Evolutionary conservation across 306 rosid genomes (phyloP).

Genomic region (Quercus glauca): DNA sequence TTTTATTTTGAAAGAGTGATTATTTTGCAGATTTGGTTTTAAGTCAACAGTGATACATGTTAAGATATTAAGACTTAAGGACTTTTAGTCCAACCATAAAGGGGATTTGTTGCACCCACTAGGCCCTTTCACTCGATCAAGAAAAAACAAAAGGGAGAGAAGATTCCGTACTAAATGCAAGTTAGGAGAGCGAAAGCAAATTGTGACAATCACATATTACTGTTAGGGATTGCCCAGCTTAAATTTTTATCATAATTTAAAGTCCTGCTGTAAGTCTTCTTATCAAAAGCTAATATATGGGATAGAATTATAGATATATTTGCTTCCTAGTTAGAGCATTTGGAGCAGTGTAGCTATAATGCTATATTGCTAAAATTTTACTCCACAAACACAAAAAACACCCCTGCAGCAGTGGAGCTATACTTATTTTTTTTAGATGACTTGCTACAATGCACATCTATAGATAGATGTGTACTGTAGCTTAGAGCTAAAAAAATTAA

Average conservation of each 20-base stretch:
- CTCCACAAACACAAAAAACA: too few species aligned
- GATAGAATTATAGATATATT: background rate
- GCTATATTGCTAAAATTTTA: too few species aligned
- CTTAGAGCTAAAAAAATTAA: too few species aligned
- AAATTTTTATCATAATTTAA: too few species aligned
- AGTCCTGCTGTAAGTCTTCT: background rate
- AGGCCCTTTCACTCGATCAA: constrained; percentile 19
- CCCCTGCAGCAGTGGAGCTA: too few species aligned
- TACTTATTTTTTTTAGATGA: too few species aligned
- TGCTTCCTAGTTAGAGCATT: background rate
- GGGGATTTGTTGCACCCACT: constrained; percentile 92
- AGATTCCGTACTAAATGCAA: background rate
- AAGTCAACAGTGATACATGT: constrained; percentile 25
- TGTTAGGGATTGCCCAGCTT: background rate
- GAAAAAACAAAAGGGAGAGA: background rate
- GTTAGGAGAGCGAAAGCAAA: background rate
- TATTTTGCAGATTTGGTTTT: constrained; percentile 37
- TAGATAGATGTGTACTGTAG: too few species aligned
- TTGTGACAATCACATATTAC: background rate
- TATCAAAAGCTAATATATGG: background rate
- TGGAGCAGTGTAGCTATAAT: too few species aligned
- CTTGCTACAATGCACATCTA: too few species aligned
- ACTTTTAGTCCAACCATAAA: constrained; percentile 46
- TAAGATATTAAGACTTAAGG: constrained; percentile 8
- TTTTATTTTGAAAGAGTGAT: background rate